A percentile compares a stretch with the other conserved stretches of the same genome.
These are phyloP conservation scores for Pterocarpus macrocarpus DNA, from an alignment of 306 rosid genomes.

Conservation along the genomic window DNA sequence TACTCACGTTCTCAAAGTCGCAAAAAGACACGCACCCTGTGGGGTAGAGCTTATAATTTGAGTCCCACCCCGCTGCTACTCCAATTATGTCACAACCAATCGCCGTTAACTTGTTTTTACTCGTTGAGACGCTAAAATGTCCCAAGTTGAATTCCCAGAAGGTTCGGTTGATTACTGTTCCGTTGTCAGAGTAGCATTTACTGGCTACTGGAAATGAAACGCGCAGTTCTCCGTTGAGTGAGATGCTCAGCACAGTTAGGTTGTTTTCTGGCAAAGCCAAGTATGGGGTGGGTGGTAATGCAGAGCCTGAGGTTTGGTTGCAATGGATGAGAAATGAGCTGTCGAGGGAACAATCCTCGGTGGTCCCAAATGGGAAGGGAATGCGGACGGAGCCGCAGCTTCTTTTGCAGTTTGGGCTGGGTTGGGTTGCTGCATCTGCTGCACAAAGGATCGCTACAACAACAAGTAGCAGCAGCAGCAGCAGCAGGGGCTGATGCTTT, in stretches of 20 bases:
- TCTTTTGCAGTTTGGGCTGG: not conserved
- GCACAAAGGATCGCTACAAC: not conserved
- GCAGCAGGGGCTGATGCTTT: too few relatives aligned
- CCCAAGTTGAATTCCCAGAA: not conserved
- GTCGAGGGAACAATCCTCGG: conserved; percentile 25
- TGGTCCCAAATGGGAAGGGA: conserved; percentile 52
- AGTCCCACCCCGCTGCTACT: rapidly evolving
- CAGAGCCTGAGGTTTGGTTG: not conserved
- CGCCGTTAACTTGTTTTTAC: conserved; percentile 27
- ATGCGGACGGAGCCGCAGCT: conserved; percentile 30
- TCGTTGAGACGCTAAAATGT: conserved; percentile 25
- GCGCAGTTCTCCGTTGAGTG: conserved; percentile 41
- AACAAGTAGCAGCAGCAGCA: not conserved
- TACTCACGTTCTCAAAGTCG: too few relatives aligned
- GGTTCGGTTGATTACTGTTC: rapidly evolving
- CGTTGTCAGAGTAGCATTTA: not conserved
- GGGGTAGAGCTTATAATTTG: rapidly evolving
- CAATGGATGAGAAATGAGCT: conserved; percentile 38
- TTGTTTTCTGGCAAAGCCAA: not conserved
- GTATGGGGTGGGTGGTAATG: not conserved
- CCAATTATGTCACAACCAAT: conserved; percentile 49
- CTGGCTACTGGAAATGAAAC: conserved; percentile 9
- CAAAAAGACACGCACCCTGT: conserved; percentile 32
- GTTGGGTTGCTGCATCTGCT: conserved; percentile 3
- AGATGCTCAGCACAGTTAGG: not conserved